Evolutionary conservation across 371 early-diverging fungal species (phyloP), one percentile per base, ranked within the genome.

Genomic region (Zopfochytrium polystomum): DNA sequence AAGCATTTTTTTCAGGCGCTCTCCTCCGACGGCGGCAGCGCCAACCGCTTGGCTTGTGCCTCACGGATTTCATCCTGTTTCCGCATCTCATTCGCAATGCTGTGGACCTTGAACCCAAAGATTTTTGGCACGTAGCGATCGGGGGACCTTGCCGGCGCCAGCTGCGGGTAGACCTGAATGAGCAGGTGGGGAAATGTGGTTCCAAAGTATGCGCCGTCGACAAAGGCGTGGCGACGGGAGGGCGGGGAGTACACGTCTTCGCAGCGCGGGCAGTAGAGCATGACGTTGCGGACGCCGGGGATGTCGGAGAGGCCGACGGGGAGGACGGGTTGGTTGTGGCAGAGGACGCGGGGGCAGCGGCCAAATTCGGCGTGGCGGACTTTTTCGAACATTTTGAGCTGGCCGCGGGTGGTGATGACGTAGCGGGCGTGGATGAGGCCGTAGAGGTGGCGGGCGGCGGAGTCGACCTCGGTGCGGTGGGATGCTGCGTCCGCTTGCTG

Each of bases 51-150:
- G 70, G 58, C 66, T 60, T 81, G 79, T 62, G 87, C 82, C 73
- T 91, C 86, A 43, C 89, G 81, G 62, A 88, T 74, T 57, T 81
- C 80, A 66, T 93, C 91, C 79, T 93, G 96, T 82, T 85, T 87
- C 72, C 94, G 75, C 65, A 92, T 92, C 67, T 91, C 91, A 62
- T 85, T 83, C 33, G 91, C 90, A 50, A 83, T 85, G 52, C 86
- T 81, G 72, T 91, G 93, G 45, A 97, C 76, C 64, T 87, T 89
- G 80, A 99, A 96, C 4, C 99, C 99, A 83, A 95, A 99, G 45
- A 97, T 93, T 54, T 85, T 87, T 23, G 99, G 99, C 34, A 87
- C 83, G 72, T 96, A 97, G 25, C 90, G 82, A 34, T 90, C 87
- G 9, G 70, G 68, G 20, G 75, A 62, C 66, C 75, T 78, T 18